These are phyloP conservation scores for Luvunga scandens DNA, from an alignment of 345 rosid genomes.

Conservation along the genomic window DNA sequence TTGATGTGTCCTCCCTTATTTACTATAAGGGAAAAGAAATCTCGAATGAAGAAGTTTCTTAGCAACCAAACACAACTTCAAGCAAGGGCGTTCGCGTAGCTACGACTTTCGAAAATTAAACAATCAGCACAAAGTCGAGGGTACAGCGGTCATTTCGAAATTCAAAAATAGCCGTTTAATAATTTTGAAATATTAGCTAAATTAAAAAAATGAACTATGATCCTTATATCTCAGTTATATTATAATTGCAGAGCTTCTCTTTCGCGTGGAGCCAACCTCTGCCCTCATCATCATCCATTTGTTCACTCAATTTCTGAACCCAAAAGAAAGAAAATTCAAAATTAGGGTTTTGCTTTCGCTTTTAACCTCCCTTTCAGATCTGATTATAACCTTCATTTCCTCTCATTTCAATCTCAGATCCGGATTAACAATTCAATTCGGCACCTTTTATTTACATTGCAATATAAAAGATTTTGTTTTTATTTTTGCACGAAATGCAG, in stretches of 20 bases:
- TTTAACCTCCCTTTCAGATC: slow-evolving; percentile 7
- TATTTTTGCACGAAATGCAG: slow-evolving; percentile 1
- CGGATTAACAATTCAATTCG: slow-evolving; percentile 17
- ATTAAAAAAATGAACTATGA: not conserved
- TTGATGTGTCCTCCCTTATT: no score
- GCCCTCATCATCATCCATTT: slow-evolving; percentile 23
- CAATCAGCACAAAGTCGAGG: not conserved
- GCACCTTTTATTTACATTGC: slow-evolving; percentile 11
- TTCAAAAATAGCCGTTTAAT: slow-evolving; percentile 24
- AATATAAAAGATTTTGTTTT: not conserved
- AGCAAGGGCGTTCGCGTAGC: not conserved
- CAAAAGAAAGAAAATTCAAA: slow-evolving; percentile 10
- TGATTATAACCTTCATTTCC: slow-evolving; percentile 23
- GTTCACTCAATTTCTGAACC: slow-evolving; percentile 18
- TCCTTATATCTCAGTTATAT: not conserved
- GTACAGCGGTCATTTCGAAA: not conserved
- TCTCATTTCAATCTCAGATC: slow-evolving; percentile 31
- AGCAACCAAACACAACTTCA: not conserved
- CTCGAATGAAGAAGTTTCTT: not conserved
- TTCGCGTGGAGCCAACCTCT: slow-evolving; percentile 18
- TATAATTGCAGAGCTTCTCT: not conserved
- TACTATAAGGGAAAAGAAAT: not conserved
- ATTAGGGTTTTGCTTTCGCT: slow-evolving; percentile 20
- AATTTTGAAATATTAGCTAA: slow-evolving; percentile 14
- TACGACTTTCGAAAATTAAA: not conserved